These are phyloP conservation scores for Ceratopteris richardii DNA, from an alignment of 75 land plant species.

Conservation along the genomic window DNA sequence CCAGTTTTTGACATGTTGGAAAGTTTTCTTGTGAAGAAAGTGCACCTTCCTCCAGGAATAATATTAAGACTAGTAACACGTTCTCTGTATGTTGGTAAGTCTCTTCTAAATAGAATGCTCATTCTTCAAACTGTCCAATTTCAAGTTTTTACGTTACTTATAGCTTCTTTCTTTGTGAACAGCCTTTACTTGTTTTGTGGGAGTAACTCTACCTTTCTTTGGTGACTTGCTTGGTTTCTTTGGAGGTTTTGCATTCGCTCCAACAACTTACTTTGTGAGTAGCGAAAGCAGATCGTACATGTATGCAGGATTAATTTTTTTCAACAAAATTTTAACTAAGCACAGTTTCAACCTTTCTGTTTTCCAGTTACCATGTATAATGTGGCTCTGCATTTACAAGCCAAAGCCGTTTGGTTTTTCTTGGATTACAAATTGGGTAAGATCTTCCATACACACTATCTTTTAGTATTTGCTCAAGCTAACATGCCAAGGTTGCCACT, in stretches of 20 bases:
- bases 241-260: slow-evolving; percentile 59
- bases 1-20: slow-evolving; percentile 90
- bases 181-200: slow-evolving; percentile 42
- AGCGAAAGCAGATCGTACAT: no score
- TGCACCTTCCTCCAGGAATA: slow-evolving; percentile 24
- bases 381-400: slow-evolving; percentile 33
- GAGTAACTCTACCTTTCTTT: slow-evolving; percentile 47
- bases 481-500: no score
- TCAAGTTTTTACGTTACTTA: no score
- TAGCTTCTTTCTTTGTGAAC: no score
- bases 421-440: slow-evolving; percentile 38
- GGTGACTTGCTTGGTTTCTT: slow-evolving; percentile 50
- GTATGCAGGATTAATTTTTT: no score
- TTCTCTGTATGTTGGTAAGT: slow-evolving; percentile 49
- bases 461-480: background rate
- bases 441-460: background rate
- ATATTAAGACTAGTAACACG: slow-evolving; percentile 32
- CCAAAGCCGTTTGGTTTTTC: slow-evolving; percentile 29
- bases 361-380: slow-evolving; percentile 30
- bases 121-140: no score
- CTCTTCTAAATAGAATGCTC: no score
- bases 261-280: slow-evolving; percentile 56
- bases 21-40: slow-evolving; percentile 49
- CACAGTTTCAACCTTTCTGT: background rate
- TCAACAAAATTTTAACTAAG: no score